Base-by-base conservation (phyloP, 2,329 filamentous ascomycete species). In the Canariomyces notabilis region DNA sequence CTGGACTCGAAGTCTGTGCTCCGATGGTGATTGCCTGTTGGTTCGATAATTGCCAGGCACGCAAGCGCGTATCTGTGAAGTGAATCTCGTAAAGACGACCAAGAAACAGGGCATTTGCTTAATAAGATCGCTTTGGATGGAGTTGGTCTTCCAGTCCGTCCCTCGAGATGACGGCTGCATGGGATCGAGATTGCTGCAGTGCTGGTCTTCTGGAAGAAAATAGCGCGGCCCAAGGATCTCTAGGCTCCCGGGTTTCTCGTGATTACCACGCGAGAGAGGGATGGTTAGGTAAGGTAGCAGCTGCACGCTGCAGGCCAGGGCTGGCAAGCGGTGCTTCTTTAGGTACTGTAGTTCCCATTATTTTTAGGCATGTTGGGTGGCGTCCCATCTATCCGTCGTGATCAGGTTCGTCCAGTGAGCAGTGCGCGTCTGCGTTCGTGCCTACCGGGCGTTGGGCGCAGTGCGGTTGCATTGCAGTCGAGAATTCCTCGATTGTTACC, bases 171-270 rank as follows among this genome's bases (percentile, higher is more conserved):
- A n/a, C n/a, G n/a, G n/a, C 33, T 36, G 33, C 33, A 36, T 18
- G 33, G n/a, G n/a, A n/a, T n/a, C n/a, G n/a, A n/a, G n/a, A 18
- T 31, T 3, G 12, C 15, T 31, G 6, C 16, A 26, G 31, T n/a
- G 15, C 26, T 23, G 15, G 19, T 33, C 15, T 31, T 40, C 37
- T 22, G 34, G 43, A 46, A 39, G 11, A 9, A 18, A 31, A 31
- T 32, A 23, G 15, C 4, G 36, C 46, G 42, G 40, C 41, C 41
- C 41, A 48, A 48, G 16, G 23, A 48, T 4, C 31, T n/a, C 40
- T 23, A 44, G 46, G 46, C 41, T 44, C 36, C 32, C 31, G 23
- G 26, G 16, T 21, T 20, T 20, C 26, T 9, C 33, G 12, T 14
- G 11, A 15, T 15, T n/a, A 33, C 31, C 31, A 33, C 31, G 31